Conservation (phyloP, 2,329 filamentous ascomycete species). For the Dendrostoma leiphaemia region DNA sequence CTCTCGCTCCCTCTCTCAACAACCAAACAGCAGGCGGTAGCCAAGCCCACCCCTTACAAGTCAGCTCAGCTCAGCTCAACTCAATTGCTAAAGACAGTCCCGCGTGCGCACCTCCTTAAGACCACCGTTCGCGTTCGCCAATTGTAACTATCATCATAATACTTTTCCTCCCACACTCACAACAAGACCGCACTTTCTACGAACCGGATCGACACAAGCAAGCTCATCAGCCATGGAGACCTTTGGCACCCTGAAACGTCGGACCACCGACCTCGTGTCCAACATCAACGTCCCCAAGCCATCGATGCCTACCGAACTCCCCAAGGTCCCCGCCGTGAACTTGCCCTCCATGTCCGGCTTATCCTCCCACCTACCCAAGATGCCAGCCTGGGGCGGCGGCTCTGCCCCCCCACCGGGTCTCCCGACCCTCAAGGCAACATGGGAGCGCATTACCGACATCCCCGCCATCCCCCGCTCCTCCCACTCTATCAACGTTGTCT, state of each 20-base stretch:
- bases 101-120: too few relatives aligned
- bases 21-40: too few relatives aligned
- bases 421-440: constrained; percentile 53
- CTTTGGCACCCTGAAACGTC: constrained; percentile 52
- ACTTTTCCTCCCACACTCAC: not conserved
- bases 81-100: too few relatives aligned
- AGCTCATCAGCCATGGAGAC: constrained; percentile 44
- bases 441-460: constrained; percentile 57
- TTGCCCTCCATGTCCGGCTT: constrained; percentile 23
- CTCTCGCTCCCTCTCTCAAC: too few relatives aligned
- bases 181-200: not conserved
- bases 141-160: too few relatives aligned
- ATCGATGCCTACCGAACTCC: constrained; percentile 22
- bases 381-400: constrained; percentile 20
- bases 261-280: constrained; percentile 27
- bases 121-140: not conserved
- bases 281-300: constrained; percentile 4
- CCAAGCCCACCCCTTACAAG: not conserved
- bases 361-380: constrained; percentile 23
- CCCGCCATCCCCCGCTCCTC: constrained; percentile 68
- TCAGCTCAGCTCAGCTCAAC: not conserved
- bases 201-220: too few relatives aligned
- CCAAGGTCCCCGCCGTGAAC: constrained; percentile 22
- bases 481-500: constrained; percentile 64
- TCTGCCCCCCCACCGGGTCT: constrained; percentile 20